Evolutionary conservation across 306 rosid genomes (phyloP).

Genomic region (Corylus heterophylla): DNA sequence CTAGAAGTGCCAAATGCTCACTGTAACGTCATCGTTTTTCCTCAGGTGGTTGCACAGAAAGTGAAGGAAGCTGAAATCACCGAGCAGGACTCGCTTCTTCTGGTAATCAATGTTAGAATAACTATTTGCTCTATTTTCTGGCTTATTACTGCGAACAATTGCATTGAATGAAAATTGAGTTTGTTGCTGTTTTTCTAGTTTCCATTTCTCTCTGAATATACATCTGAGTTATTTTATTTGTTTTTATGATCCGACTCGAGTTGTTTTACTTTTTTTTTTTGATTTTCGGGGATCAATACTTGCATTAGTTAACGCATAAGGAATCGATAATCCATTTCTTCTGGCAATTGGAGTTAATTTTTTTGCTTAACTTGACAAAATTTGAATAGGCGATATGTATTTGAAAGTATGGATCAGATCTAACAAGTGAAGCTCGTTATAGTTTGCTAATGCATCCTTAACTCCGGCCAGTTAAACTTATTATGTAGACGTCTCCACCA

Average conservation of each 20-base stretch:
- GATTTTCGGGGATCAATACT: background rate
- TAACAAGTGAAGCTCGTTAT: background rate
- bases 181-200: conserved; percentile 6
- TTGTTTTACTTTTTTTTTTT: background rate
- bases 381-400: background rate
- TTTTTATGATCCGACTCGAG: background rate
- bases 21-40: conserved; percentile 10
- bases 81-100: conserved; percentile 96
- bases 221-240: background rate
- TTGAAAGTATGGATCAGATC: background rate
- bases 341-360: background rate
- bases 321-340: background rate
- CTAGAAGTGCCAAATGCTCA: conserved; percentile 9
- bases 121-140: background rate
- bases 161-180: background rate
- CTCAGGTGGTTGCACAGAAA: conserved; percentile 87
- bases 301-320: background rate
- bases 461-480: background rate
- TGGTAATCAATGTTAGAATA: conserved; percentile 41
- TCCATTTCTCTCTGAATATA: background rate
- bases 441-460: background rate
- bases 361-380: background rate
- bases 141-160: background rate
- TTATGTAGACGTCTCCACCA: background rate
- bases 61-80: conserved; percentile 89